Conservation (phyloP, 2,329 filamentous ascomycete genomes). For the Pyrenochaeta sp. region DNA sequence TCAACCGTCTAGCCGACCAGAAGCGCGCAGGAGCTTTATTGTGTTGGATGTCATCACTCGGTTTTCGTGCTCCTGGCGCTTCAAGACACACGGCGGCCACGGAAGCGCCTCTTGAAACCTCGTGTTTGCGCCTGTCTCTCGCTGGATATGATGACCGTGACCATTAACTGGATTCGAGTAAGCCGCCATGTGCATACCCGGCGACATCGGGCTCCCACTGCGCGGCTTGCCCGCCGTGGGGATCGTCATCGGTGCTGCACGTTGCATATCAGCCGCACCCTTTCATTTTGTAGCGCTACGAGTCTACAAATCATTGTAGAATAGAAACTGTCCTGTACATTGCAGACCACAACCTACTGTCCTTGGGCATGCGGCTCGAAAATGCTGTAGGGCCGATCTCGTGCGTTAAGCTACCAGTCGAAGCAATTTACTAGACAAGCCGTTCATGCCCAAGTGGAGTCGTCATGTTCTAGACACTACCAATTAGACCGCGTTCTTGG, state of each 20-base stretch:
- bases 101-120: slow-evolving; percentile 30
- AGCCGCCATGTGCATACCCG: slow-evolving; percentile 18
- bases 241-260: background rate
- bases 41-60: slow-evolving; percentile 11
- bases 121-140: slow-evolving; percentile 13
- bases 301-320: no score
- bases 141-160: slow-evolving; percentile 20
- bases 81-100: slow-evolving; percentile 5
- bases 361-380: no score
- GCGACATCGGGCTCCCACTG: slow-evolving; percentile 20
- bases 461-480: background rate
- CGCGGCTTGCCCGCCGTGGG: slow-evolving; percentile 2
- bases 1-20: no score
- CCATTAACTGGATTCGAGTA: slow-evolving; percentile 23
- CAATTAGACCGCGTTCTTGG: background rate
- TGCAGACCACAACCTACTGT: no score
- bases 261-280: slow-evolving; percentile 11
- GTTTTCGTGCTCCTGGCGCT: slow-evolving; percentile 6
- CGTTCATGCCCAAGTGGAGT: no score
- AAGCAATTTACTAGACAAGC: no score
- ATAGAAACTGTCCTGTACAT: no score
- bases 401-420: no score
- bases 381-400: no score
- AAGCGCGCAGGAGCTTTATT: no score
- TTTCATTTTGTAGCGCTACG: slow-evolving; percentile 2